Evolutionary conservation across 495 filamentous ascomycete genomes (phyloP).

Genomic region (Neurospora tetrasperma): DNA sequence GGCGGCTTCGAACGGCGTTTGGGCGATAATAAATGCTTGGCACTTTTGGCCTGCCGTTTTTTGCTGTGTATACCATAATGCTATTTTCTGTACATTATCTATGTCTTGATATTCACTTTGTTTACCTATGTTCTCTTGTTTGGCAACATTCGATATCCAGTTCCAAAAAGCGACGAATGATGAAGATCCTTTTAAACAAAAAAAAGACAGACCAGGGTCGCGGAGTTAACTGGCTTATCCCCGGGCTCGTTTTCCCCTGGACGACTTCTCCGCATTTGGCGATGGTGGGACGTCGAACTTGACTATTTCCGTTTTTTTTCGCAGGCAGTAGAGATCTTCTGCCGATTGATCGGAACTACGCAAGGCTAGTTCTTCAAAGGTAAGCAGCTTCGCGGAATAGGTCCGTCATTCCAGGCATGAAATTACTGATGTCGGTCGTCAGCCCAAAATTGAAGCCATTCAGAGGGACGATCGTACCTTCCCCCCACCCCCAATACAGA

Average conservation of each 20-base stretch:
- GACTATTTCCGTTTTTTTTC: not conserved
- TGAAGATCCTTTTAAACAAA: not conserved
- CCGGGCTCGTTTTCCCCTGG: not conserved
- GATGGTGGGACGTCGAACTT: not conserved
- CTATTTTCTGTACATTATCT: not conserved
- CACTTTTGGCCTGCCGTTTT: not conserved
- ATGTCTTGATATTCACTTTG: not conserved
- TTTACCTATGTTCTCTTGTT: not conserved
- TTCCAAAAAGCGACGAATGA: not conserved
- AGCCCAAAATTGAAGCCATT: not conserved
- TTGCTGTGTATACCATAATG: not conserved
- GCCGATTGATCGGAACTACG: not conserved
- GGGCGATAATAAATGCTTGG: slow-evolving; percentile 2
- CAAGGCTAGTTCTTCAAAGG: not conserved
- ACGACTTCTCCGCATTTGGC: not conserved
- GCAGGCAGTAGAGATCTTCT: not conserved
- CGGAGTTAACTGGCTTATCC: not conserved
- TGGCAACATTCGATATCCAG: not conserved
- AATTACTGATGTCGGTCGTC: not conserved
- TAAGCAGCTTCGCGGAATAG: not conserved
- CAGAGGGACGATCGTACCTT: not conserved
- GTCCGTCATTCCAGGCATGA: not conserved
- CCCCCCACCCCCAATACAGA: not conserved
- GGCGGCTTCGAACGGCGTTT: not conserved
- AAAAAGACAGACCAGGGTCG: not conserved